Evolutionary conservation across 345 rosid species (phyloP).

Genomic region (Camelina laxa): DNA sequence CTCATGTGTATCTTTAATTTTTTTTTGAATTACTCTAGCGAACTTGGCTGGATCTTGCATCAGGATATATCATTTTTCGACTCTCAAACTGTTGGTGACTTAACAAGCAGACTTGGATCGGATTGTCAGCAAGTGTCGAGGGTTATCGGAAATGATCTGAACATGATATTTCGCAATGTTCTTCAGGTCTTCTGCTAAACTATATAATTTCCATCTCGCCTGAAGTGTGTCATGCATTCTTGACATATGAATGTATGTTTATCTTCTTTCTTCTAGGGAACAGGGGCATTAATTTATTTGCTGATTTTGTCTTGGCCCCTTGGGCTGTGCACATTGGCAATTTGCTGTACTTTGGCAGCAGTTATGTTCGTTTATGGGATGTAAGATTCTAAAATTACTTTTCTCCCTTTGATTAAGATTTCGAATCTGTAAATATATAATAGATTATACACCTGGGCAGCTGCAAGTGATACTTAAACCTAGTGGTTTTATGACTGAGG

Average conservation of each 20-base stretch:
- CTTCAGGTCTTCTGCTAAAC: constrained; percentile 68
- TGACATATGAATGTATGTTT: constrained; percentile 37
- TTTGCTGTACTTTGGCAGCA: constrained; percentile 74
- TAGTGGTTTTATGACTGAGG: constrained; percentile 27
- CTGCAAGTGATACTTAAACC: constrained; percentile 18
- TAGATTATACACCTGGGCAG: neutral
- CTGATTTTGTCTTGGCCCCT: constrained; percentile 82
- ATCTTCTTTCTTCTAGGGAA: constrained; percentile 63
- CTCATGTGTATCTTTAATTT: constrained; percentile 27
- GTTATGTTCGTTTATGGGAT: constrained; percentile 80
- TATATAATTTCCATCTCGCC: constrained; percentile 11
- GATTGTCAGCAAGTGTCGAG: constrained; percentile 99
- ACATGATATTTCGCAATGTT: constrained; percentile 80
- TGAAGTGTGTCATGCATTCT: neutral
- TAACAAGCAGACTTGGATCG: constrained; percentile 98
- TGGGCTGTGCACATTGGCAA: constrained; percentile 75
- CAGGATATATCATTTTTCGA: constrained; percentile 96
- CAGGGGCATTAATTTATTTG: constrained; percentile 87
- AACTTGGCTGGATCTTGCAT: constrained; percentile 33
- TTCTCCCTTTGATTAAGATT: constrained; percentile 21
- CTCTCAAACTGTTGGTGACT: constrained; percentile 92
- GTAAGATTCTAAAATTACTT: constrained; percentile 56
- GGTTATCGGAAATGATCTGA: constrained; percentile 91
- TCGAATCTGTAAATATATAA: constrained; percentile 1
- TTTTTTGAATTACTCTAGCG: constrained; percentile 17